Conservation (phyloP, 1,139 yeast genomes). For the Torulaspora pretoriensis region DNA sequence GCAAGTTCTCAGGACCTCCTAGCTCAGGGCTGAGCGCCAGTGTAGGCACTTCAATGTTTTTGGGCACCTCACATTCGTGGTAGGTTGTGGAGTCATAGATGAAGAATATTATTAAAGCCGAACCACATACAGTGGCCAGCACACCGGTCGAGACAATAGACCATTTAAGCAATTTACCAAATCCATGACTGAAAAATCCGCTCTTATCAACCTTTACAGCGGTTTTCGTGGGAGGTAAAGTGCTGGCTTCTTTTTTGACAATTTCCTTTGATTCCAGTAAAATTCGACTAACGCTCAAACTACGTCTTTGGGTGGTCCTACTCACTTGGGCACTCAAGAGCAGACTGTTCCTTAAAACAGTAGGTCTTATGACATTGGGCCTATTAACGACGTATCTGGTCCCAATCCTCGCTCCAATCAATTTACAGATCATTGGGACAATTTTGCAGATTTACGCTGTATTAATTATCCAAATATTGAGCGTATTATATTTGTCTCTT, state of each 20-base stretch:
- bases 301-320: conserved; percentile 3
- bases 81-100: conserved; percentile 61
- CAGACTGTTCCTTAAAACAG: neutral
- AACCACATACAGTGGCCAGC: conserved; percentile 40
- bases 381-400: conserved; percentile 1
- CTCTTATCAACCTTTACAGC: neutral
- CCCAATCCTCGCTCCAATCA: conserved; percentile 1
- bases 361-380: neutral
- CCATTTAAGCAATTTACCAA: conserved; percentile 35
- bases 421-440: conserved; percentile 3
- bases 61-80: conserved; percentile 38
- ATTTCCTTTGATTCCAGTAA: conserved; percentile 2
- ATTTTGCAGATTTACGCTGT: neutral
- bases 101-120: conserved; percentile 46
- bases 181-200: conserved; percentile 13
- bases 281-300: conserved; percentile 4
- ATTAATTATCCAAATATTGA: neutral
- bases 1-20: conserved; percentile 69
- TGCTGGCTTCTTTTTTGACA: conserved; percentile 1
- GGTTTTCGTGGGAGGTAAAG: neutral
- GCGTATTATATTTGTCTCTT: neutral
- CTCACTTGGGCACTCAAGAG: neutral
- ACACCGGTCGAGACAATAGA: conserved; percentile 40
- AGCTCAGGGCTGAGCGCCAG: conserved; percentile 48
- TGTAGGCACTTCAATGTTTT: conserved; percentile 43